Evolutionary conservation across 108 stramenopile species (phyloP).

Genomic region (Pseudonitzschia delicatissima): DNA sequence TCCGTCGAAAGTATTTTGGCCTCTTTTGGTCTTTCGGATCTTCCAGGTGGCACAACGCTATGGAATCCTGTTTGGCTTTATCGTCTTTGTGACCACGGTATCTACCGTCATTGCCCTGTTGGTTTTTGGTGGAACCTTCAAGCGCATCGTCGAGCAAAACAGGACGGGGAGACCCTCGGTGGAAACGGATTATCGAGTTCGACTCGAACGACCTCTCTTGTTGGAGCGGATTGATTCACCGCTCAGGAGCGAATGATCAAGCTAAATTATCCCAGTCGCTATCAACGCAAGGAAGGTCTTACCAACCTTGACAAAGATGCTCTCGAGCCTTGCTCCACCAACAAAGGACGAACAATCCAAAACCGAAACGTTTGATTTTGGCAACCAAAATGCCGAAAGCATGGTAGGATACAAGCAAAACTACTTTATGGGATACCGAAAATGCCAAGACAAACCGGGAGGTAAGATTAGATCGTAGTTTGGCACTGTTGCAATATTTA

Average conservation of each 20-base stretch:
- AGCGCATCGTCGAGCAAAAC: conserved; percentile 70
- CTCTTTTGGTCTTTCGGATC: conserved; percentile 60
- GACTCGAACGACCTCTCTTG: conserved; percentile 59
- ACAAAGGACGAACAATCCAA: conserved; percentile 21
- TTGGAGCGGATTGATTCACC: conserved; percentile 70
- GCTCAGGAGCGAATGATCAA: conserved; percentile 61
- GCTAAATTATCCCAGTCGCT: conserved; percentile 40
- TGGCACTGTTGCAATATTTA: too few species aligned
- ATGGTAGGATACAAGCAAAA: conserved; percentile 52
- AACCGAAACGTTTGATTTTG: conserved; percentile 35
- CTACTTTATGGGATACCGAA: conserved; percentile 67
- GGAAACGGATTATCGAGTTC: conserved; percentile 44
- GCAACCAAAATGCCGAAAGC: conserved; percentile 10
- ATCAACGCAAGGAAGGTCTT: conserved; percentile 18
- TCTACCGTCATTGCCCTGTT: conserved; percentile 58
- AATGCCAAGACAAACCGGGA: conserved; percentile 82
- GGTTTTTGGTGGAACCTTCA: conserved; percentile 67
- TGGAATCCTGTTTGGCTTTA: conserved; percentile 77
- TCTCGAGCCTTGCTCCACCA: conserved; percentile 40
- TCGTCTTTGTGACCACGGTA: conserved; percentile 68
- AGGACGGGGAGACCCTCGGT: conserved; percentile 49
- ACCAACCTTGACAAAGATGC: conserved; percentile 56
- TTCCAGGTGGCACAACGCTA: conserved; percentile 79
- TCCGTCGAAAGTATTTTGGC: conserved; percentile 58
- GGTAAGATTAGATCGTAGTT: conserved; percentile 43